phyloP scores from a whole-genome alignment of 116 monocot genomes.

The Thalassia testudinum region DNA sequence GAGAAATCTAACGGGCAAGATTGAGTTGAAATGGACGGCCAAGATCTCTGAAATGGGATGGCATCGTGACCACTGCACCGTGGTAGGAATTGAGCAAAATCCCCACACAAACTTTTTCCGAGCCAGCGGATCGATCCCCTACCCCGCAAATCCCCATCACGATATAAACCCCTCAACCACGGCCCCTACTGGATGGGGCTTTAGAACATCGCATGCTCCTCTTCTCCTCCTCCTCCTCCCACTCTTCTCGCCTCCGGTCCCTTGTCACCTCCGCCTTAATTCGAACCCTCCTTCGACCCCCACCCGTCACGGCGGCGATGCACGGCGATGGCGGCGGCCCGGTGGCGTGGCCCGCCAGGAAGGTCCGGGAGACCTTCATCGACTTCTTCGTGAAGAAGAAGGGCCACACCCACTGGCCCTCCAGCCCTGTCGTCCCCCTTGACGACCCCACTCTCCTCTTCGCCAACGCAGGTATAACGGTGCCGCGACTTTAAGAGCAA shows the following conservation, averaged over 20 bases:
- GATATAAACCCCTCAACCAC: no score
- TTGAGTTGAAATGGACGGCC: no score
- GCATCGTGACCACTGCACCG: no score
- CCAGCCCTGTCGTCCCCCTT: constrained; percentile 84
- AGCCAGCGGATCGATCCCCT: no score
- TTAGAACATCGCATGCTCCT: no score
- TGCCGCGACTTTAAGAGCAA: background rate
- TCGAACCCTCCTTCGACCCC: background rate
- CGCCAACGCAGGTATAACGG: constrained; percentile 70
- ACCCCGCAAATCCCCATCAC: no score
- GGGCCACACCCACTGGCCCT: constrained; percentile 56
- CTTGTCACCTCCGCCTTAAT: background rate
- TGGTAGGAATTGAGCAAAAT: no score
- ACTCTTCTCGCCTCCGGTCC: background rate
- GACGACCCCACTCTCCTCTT: constrained; percentile 96
- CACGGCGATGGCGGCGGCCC: constrained; percentile 1
- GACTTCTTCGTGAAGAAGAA: constrained; percentile 69
- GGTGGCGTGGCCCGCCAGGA: constrained; percentile 57
- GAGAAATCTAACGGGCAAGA: no score
- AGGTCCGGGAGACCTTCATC: constrained; percentile 54
- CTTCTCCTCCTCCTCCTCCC: background rate
- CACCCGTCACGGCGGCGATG: background rate
- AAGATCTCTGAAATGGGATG: no score
- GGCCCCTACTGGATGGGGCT: no score
- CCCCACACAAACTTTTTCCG: no score